Base-by-base conservation (phyloP, 306 rosid genomes). In the Benincasa hispida region DNA sequence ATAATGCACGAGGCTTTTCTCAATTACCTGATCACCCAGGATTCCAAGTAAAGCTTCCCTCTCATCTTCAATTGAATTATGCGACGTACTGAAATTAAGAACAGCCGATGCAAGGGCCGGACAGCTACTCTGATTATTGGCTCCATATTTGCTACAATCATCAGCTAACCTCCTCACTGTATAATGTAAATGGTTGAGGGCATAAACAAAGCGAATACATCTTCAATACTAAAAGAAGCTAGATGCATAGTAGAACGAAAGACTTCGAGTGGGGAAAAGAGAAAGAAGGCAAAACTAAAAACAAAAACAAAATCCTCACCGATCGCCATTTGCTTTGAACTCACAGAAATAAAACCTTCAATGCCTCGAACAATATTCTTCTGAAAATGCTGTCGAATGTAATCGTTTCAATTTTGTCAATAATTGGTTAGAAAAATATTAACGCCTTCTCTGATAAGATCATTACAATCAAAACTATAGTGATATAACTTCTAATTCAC, bases 241-340 rank as follows among this genome's bases (percentile, higher is more conserved):
- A 42, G 42, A 42, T 24, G 21, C n/a, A 22, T n/a, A 24, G 47
- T 39, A 61, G 27, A 67, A 79, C 34, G 48, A 81, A 82, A 9
- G 28, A 9, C 7, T 19, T 66, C 10, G 11, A 22, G 18, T 45
- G 18, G 28, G 51, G 1, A 75, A 63, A 78, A 82, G 76, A 34
- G 50, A 8, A 32, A 32, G 35, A 32, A 32, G 35, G 35, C 6
- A 32, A 32, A 32, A 22, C 79, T 14, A 17, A 55, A 24, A 34
- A 61, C 76, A 82, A 83, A 72, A 51, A 67, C 84, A 83, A 76
- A 69, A 57, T 59, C 74, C 58, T 83, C 79, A 91, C 97, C 96
- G 79, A 91, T 88, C 67, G 87, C 91, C 91, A 89, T 86, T 86
- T 93, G 97, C 86, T 93, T 93, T 77, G 87, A 78, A 86, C 97